Conservation (phyloP, 305 asterid species). For the Plantago coronopus region DNA sequence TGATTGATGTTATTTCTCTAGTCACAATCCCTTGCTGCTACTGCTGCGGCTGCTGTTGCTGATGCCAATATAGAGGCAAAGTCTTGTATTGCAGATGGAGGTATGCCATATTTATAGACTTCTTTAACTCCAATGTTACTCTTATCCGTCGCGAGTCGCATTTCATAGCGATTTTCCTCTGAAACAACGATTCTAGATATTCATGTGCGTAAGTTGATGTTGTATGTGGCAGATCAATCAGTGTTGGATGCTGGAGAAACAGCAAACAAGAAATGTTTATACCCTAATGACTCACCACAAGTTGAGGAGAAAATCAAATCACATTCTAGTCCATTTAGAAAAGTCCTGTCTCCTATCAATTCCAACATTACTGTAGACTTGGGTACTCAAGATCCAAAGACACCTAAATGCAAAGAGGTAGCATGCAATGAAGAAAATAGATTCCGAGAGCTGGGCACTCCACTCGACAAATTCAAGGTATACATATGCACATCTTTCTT, state of each 20-base stretch:
- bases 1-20: not conserved
- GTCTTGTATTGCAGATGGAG: slow-evolving; percentile 23
- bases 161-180: not conserved
- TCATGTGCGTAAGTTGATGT: slow-evolving; percentile 7
- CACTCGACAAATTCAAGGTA: slow-evolving; percentile 75
- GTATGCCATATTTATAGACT: slow-evolving; percentile 25
- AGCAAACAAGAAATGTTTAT: slow-evolving; percentile 3
- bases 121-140: slow-evolving; percentile 27
- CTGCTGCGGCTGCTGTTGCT: slow-evolving; percentile 28
- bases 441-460: slow-evolving; percentile 39
- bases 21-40: slow-evolving; percentile 38
- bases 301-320: slow-evolving; percentile 25
- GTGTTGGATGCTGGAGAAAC: slow-evolving; percentile 24
- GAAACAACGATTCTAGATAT: not conserved
- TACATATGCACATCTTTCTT: slow-evolving; percentile 1
- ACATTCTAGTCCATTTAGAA: slow-evolving; percentile 33
- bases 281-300: slow-evolving; percentile 24
- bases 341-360: slow-evolving; percentile 64
- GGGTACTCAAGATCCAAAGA: slow-evolving; percentile 36
- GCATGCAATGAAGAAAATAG: slow-evolving; percentile 28
- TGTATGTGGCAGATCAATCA: slow-evolving; percentile 32
- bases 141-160: not conserved
- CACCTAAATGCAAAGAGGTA: slow-evolving; percentile 33
- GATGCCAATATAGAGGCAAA: slow-evolving; percentile 28
- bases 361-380: slow-evolving; percentile 33